phyloP scores from a whole-genome alignment of 805 yeast genomes.

The Cyberlindnera xishuangbannaensis region DNA sequence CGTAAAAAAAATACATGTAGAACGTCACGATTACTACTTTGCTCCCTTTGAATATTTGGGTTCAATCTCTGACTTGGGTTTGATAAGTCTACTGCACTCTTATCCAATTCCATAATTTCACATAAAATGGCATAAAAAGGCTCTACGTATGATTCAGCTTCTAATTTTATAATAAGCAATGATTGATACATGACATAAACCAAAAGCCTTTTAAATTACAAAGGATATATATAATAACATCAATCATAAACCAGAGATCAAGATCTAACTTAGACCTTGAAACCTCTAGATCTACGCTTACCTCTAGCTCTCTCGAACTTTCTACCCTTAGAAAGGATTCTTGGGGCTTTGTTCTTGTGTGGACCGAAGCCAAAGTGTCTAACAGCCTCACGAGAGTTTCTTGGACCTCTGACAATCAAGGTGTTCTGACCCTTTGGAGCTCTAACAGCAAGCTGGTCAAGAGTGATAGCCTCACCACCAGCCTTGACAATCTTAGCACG shows the following conservation, averaged over 20 bases:
- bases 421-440: conserved; percentile 99
- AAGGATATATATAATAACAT: conserved; percentile 8
- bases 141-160: too few species aligned
- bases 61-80: too few species aligned
- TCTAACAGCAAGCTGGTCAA: conserved; percentile 98
- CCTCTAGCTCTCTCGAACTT: conserved; percentile 99
- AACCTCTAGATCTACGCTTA: conserved; percentile 98
- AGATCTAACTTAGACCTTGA: conserved; percentile 82
- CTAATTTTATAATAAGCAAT: conserved; percentile 11
- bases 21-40: too few species aligned
- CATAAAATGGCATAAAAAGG: too few species aligned
- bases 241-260: conserved; percentile 10
- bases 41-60: too few species aligned
- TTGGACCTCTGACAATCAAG: conserved; percentile 96
- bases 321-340: conserved; percentile 95
- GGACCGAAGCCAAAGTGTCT: conserved; percentile 99
- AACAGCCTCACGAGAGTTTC: conserved; percentile 98
- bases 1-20: too few species aligned
- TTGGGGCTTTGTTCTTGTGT: conserved; percentile 99
- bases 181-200: conserved; percentile 19
- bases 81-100: too few species aligned
- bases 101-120: too few species aligned
- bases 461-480: conserved; percentile 99
- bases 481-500: conserved; percentile 94
- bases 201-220: conserved; percentile 17